Base-by-base conservation (phyloP, 768 basidiomycete genomes). In the Termitomyces sp. region DNA sequence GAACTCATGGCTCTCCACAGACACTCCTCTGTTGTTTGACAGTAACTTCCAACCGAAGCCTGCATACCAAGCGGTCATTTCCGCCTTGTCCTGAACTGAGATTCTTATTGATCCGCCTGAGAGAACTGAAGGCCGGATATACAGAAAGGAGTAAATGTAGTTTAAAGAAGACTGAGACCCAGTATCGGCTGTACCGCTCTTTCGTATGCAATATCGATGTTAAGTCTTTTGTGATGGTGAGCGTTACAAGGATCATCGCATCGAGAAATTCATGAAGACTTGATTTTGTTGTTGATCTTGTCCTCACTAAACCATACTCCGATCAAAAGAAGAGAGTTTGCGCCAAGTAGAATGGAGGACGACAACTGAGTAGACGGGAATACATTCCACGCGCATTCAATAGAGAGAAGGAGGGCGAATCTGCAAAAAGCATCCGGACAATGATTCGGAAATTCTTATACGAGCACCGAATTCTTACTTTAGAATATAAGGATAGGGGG, bases 301-400 rank as follows among this genome's bases (percentile, higher is more conserved):
- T 63, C 59, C 40, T 55, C 43, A 16, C 52, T 56, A 48, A 63
- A 67, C 74, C 73, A 78, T 19, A 72, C 47, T 1, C 76, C 76
- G 34, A 65, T 32, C 12, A 77, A 49, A 40, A 71, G 48, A 6
- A 67, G 53, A 3, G 52, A 17, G 57, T 73, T 69, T 30, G 67
- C 66, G 27, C 55, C 62, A 5, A 73, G 56, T 19, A 73, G 61
- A 53, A 67, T 52, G 27, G 58, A 63, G 1, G 70, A 71, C 6
- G 70, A 71, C 9, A 82, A 16, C 0, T 69, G 55, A 0, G 91
- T 95, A 0, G 92, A 90, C 2, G 94, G 94, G 64, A 84, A 94
- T 0, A 87, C 79, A 59, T 94, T 91, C 93, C 94, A 97, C 1
- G 89, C 83, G 66, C 86, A 93, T 68, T 96, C 92, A 49, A 94